Evolutionary conservation across 495 filamentous ascomycete genomes (phyloP).

Genomic region (Penicillium lividum): DNA sequence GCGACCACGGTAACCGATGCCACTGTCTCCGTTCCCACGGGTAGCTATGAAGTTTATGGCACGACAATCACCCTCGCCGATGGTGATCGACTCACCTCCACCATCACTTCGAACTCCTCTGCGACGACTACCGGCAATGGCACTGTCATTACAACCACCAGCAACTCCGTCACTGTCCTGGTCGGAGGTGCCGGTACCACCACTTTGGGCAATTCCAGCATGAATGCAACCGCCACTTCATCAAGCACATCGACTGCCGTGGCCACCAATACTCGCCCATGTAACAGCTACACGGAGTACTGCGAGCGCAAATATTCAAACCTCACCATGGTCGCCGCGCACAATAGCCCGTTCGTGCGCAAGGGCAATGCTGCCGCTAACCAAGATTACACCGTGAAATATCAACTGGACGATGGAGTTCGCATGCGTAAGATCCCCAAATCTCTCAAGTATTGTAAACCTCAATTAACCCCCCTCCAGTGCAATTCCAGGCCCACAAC

Average conservation of each 20-base stretch:
- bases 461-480: conserved; percentile 28
- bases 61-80: conserved; percentile 39
- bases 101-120: conserved; percentile 23
- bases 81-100: conserved; percentile 22
- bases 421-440: conserved; percentile 60
- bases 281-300: conserved; percentile 85
- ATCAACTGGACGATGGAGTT: conserved; percentile 84
- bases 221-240: conserved; percentile 40
- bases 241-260: conserved; percentile 41
- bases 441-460: not conserved
- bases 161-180: conserved; percentile 42
- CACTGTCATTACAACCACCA: conserved; percentile 32
- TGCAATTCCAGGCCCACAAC: conserved; percentile 84
- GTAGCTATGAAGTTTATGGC: conserved; percentile 40
- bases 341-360: conserved; percentile 82
- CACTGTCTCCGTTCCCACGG: conserved; percentile 29
- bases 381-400: conserved; percentile 66
- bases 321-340: conserved; percentile 81
- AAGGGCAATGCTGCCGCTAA: conserved; percentile 74
- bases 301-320: conserved; percentile 83
- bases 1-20: conserved; percentile 19
- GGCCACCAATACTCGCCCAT: conserved; percentile 72
- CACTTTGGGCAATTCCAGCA: conserved; percentile 45
- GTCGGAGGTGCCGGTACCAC: conserved; percentile 37
- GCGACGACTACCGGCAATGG: conserved; percentile 32